These are phyloP conservation scores for Linaria vulgaris DNA, from an alignment of 257 asterid genomes.

Conservation along the genomic window DNA sequence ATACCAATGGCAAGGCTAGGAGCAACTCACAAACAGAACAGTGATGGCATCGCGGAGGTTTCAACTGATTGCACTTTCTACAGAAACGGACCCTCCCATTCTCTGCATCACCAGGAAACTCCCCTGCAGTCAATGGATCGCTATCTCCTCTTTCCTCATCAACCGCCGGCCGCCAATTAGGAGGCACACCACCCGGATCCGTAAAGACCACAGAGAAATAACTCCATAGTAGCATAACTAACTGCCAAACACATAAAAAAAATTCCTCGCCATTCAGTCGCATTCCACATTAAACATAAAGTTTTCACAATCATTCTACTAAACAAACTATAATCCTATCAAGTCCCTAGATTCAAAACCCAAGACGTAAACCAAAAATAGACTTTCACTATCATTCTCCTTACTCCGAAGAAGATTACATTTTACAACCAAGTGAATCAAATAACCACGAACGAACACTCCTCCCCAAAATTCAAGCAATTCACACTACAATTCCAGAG, in stretches of 20 bases:
- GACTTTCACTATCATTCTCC: neutral
- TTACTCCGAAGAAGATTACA: neutral
- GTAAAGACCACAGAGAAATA: slow-evolving; percentile 67
- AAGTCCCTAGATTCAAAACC: neutral
- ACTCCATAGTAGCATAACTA: slow-evolving; percentile 74
- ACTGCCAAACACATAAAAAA: slow-evolving; percentile 36
- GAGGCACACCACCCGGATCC: slow-evolving; percentile 67
- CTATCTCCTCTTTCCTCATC: slow-evolving; percentile 66
- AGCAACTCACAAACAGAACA: slow-evolving; percentile 69
- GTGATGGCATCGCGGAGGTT: slow-evolving; percentile 71
- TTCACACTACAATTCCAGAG: neutral
- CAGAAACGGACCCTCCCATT: slow-evolving; percentile 49
- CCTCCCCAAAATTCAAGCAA: neutral
- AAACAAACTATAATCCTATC: neutral
- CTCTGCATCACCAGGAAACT: slow-evolving; percentile 39
- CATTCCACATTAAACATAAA: neutral
- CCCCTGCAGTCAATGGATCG: slow-evolving; percentile 46
- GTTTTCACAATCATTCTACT: neutral
- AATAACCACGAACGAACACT: neutral
- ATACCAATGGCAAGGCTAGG: slow-evolving; percentile 12
- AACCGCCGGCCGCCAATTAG: slow-evolving; percentile 53
- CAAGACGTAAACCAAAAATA: neutral
- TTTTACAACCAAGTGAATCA: neutral
- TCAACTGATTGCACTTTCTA: slow-evolving; percentile 56
- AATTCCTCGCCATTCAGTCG: neutral